Conservation (phyloP, 2,329 filamentous ascomycete genomes). For the Phaeosphaeriaceae sp. region DNA sequence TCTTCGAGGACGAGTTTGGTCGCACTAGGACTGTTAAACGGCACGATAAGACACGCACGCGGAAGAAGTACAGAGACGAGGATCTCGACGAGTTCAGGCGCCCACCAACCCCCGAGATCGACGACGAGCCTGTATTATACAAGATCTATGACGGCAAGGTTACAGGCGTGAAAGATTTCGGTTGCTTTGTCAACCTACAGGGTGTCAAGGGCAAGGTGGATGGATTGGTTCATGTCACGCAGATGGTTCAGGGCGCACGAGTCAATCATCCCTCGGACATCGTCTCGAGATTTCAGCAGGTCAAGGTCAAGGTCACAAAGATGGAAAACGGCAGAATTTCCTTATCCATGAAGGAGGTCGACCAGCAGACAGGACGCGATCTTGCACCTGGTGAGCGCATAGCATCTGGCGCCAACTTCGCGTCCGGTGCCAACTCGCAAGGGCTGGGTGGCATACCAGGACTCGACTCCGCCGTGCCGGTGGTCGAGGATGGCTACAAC, state of each 20-base stretch:
- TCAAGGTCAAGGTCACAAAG: slow-evolving; percentile 92
- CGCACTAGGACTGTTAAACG: slow-evolving; percentile 51
- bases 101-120: slow-evolving; percentile 75
- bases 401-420: slow-evolving; percentile 61
- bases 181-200: slow-evolving; percentile 90
- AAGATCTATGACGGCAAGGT: slow-evolving; percentile 92
- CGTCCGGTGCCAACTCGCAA: slow-evolving; percentile 82
- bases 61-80: slow-evolving; percentile 45
- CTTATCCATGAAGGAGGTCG: slow-evolving; percentile 96
- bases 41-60: slow-evolving; percentile 52
- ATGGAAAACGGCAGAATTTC: slow-evolving; percentile 84
- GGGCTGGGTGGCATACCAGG: slow-evolving; percentile 70
- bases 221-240: slow-evolving; percentile 91
- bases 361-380: slow-evolving; percentile 87
- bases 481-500: slow-evolving; percentile 69
- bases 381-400: slow-evolving; percentile 79
- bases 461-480: slow-evolving; percentile 62
- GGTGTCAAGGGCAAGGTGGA: slow-evolving; percentile 89
- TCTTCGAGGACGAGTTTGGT: slow-evolving; percentile 69
- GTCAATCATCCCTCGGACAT: slow-evolving; percentile 93
- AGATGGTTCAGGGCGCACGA: slow-evolving; percentile 81
- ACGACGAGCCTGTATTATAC: slow-evolving; percentile 80
- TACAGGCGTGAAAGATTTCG: slow-evolving; percentile 93
- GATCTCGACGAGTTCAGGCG: slow-evolving; percentile 69
- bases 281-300: slow-evolving; percentile 77